phyloP scores from a whole-genome alignment of 352 stramenopile genomes.

The Thraustochytrium striatum region DNA sequence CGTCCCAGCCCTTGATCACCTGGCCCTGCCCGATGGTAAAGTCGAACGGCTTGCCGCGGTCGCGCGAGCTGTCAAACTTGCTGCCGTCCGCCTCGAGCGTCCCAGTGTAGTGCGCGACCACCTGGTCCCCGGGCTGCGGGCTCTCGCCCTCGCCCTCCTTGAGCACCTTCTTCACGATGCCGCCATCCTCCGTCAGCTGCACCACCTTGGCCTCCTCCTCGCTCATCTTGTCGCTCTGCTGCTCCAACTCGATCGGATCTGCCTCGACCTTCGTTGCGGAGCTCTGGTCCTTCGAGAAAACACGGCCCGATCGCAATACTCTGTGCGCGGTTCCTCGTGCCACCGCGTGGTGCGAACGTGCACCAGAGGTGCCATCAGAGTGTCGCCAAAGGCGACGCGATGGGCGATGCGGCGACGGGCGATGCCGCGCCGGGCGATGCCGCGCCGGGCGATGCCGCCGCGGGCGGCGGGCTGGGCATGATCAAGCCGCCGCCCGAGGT shows the following conservation, averaged over 20 bases:
- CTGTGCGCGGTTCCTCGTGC: too few species aligned
- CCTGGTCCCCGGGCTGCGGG: conserved; percentile 45
- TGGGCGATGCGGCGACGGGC: too few species aligned
- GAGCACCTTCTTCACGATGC: conserved; percentile 50
- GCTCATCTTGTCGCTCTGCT: neutral
- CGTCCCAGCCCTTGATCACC: conserved; percentile 71
- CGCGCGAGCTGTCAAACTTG: conserved; percentile 88
- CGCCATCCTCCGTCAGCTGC: conserved; percentile 46
- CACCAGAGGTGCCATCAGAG: too few species aligned
- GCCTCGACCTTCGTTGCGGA: too few species aligned
- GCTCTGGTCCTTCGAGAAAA: too few species aligned
- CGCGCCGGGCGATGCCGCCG: too few species aligned
- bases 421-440: too few species aligned
- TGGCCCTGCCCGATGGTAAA: conserved; percentile 64
- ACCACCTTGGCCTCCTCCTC: conserved; percentile 44
- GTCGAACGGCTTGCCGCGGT: conserved; percentile 64
- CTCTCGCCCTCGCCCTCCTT: conserved; percentile 42
- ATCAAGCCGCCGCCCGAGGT: conserved; percentile 97
- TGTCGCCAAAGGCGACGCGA: too few species aligned
- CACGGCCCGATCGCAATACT: too few species aligned
- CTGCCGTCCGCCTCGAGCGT: conserved; percentile 85
- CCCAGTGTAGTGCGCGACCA: conserved; percentile 86
- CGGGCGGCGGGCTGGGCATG: conserved; percentile 60
- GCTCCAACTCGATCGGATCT: too few species aligned
- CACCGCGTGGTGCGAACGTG: too few species aligned